Conservation (phyloP, 2,329 filamentous ascomycete genomes). For the Fusarium keratoplasticum region DNA sequence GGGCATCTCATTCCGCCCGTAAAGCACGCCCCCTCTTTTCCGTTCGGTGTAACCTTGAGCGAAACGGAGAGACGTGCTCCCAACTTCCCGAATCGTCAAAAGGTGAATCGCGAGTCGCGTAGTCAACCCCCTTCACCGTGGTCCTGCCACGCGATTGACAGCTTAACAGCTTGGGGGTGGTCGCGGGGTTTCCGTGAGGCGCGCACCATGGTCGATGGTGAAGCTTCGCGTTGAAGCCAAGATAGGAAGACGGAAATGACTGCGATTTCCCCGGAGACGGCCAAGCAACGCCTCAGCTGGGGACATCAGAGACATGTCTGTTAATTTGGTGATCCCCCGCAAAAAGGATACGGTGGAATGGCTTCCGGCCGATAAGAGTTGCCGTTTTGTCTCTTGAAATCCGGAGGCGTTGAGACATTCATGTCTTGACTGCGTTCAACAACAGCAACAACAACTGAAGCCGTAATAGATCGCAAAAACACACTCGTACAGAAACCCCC, state of each 20-base stretch:
- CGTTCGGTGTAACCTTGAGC: background rate
- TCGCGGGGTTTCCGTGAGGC: slow-evolving; percentile 21
- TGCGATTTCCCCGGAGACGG: slow-evolving; percentile 1
- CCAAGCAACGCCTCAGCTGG: background rate
- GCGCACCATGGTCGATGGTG: background rate
- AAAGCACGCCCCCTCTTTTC: background rate
- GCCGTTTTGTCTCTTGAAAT: background rate
- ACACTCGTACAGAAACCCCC: background rate
- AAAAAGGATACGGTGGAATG: background rate
- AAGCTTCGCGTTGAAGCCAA: slow-evolving; percentile 1
- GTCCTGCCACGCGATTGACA: slow-evolving; percentile 36
- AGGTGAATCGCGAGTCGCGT: slow-evolving; percentile 25
- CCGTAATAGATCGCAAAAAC: background rate
- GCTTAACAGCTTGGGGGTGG: slow-evolving; percentile 8
- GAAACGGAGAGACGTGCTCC: slow-evolving; percentile 9
- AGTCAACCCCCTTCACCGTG: slow-evolving; percentile 1
- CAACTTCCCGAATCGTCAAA: slow-evolving; percentile 1
- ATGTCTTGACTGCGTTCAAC: background rate
- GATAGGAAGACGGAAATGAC: background rate
- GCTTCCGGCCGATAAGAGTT: background rate
- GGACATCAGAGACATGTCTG: slow-evolving; percentile 14
- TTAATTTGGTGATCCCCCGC: background rate
- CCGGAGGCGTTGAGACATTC: background rate
- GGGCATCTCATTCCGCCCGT: slow-evolving; percentile 2
- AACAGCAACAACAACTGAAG: background rate